Evolutionary conservation across 2,329 filamentous ascomycete species (phyloP), one percentile per base, ranked within the genome.

Genomic region (Xylaria arbuscula): DNA sequence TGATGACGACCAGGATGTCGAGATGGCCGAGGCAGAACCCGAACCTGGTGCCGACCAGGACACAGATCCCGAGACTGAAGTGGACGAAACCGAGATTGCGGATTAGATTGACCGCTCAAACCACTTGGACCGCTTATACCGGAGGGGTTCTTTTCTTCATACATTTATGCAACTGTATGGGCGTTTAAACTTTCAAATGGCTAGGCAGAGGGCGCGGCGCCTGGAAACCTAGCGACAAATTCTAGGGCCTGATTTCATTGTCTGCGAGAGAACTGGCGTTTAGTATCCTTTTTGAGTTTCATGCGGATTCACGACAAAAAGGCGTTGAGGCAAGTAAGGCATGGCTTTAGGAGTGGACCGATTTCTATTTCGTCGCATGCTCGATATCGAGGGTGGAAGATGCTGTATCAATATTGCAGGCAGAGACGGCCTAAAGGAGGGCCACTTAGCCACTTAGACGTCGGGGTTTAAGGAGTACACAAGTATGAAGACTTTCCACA

Each of bases 51-150:
- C 64, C 47, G 71, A 73, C 34, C 70, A 69, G 47, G 74, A 72
- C 64, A 74, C 71, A 55, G 77, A 72, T 67, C 75, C 72, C 59
- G 78, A 76, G 63, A 80, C 80, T 38, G 79, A 78, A 51, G 76
- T 77, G 22, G 77, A 80, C 19, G 76, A 78, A 32, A 75, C 77
- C 40, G 75, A 78, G 6, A 73, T 66, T 22, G 72, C 66, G 2
- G 75, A 77, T 50, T 77, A 77, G 72, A 34, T 11, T 9, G 15
- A 15, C 19, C 13, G 7, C 10, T 34, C 13, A 7, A 7, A 45
- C 15, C 13, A 2, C 7, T n/a, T n/a, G 3, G 5, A 45, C 15
- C 28, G 28, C 40, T 45, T 1, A 24, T 11, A 17, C 22, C 36
- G 19, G 32, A 55, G 17, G 9, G 19, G n/a, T 10, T 22, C 4